phyloP scores from a whole-genome alignment of 75 land plant species.

The Selaginella tamariscina region DNA sequence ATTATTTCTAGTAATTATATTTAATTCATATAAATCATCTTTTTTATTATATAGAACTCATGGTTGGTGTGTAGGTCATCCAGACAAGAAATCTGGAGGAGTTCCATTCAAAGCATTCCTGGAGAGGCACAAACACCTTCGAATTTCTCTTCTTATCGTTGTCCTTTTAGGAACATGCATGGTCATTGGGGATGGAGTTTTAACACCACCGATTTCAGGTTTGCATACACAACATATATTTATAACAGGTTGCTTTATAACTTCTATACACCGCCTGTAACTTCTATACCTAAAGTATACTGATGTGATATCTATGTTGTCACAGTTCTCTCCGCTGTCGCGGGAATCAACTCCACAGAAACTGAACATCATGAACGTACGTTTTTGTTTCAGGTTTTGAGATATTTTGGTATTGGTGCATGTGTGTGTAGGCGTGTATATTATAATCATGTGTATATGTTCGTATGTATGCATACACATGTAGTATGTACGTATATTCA shows the following conservation, averaged over 20 bases:
- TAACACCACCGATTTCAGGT: slow-evolving; percentile 30
- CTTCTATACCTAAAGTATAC: too few species aligned
- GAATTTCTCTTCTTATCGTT: slow-evolving; percentile 40
- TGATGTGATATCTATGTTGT: too few species aligned
- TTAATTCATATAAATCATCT: too few species aligned
- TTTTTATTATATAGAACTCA: too few species aligned
- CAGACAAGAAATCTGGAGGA: not conserved
- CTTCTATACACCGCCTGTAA: not conserved
- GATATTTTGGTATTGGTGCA: too few species aligned
- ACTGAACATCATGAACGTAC: not conserved
- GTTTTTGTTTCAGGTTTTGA: not conserved
- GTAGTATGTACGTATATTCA: not conserved
- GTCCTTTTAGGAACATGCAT: slow-evolving; percentile 68
- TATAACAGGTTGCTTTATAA: not conserved
- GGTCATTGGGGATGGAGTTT: slow-evolving; percentile 82
- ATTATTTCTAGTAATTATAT: too few species aligned
- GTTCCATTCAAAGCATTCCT: slow-evolving; percentile 44
- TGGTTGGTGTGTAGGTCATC: too few species aligned
- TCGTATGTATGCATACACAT: too few species aligned
- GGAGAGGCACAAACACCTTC: slow-evolving; percentile 54
- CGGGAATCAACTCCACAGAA: not conserved
- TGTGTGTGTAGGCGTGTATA: too few species aligned
- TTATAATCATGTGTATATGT: too few species aligned
- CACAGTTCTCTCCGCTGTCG: not conserved
- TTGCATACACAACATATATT: not conserved